These are phyloP conservation scores for Clonostachys rhizophaga DNA, from an alignment of 2,329 filamentous ascomycete species.

Conservation along the genomic window DNA sequence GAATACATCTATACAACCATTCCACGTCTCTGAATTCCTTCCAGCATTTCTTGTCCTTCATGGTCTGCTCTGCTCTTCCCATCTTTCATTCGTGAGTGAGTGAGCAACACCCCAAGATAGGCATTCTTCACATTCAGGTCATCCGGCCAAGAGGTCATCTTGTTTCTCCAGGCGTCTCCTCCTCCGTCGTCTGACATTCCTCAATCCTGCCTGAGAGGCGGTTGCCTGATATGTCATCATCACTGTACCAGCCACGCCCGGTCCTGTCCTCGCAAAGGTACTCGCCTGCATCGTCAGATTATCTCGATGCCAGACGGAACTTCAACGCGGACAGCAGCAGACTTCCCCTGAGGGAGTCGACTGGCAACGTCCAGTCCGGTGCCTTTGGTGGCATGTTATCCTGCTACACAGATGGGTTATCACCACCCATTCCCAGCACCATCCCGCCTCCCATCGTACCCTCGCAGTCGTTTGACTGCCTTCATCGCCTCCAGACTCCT, in stretches of 20 bases:
- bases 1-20: slow-evolving; percentile 36
- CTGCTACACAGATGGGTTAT: slow-evolving; percentile 21
- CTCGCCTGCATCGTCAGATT: slow-evolving; percentile 36
- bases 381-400: slow-evolving; percentile 33
- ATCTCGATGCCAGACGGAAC: slow-evolving; percentile 37
- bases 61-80: slow-evolving; percentile 12
- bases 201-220: too few species aligned
- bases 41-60: slow-evolving; percentile 25
- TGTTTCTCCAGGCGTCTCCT: too few species aligned
- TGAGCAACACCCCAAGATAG: background rate
- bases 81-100: slow-evolving; percentile 7
- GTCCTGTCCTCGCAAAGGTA: slow-evolving; percentile 47
- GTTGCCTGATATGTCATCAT: slow-evolving; percentile 23
- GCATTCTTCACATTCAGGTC: background rate
- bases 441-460: slow-evolving; percentile 43
- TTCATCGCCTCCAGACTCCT: slow-evolving; percentile 27
- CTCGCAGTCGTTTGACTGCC: slow-evolving; percentile 39
- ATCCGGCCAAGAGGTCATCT: background rate
- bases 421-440: too few species aligned
- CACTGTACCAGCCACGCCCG: slow-evolving; percentile 35
- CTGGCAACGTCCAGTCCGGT: slow-evolving; percentile 40
- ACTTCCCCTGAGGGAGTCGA: slow-evolving; percentile 46
- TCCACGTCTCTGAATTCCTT: slow-evolving; percentile 36
- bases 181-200: too few species aligned
- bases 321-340: slow-evolving; percentile 15